These are phyloP conservation scores for Cyberlindnera mississippiensis DNA, from an alignment of 805 yeast genomes.

Conservation along the genomic window DNA sequence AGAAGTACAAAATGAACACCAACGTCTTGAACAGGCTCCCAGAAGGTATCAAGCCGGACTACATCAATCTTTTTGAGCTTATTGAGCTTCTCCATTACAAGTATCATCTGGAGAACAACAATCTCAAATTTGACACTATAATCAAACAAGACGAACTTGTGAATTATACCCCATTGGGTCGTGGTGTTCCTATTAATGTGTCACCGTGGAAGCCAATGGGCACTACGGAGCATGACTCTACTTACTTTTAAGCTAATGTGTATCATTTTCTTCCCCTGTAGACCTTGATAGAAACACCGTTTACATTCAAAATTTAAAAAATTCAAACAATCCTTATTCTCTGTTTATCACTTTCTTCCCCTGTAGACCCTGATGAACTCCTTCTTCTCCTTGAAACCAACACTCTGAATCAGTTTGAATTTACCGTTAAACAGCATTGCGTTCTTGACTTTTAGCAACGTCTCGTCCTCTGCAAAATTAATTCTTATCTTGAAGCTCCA, in stretches of 20 bases:
- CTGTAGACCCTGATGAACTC: slow-evolving; percentile 38
- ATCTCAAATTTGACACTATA: slow-evolving; percentile 23
- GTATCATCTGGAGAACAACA: slow-evolving; percentile 39
- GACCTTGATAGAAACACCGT: too few species aligned
- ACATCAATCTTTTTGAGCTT: slow-evolving; percentile 38
- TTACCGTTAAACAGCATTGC: slow-evolving; percentile 43
- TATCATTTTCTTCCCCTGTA: too few species aligned
- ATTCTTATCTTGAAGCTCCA: slow-evolving; percentile 27
- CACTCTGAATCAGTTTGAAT: slow-evolving; percentile 40
- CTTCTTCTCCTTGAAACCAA: slow-evolving; percentile 40
- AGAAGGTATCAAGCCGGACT: slow-evolving; percentile 29
- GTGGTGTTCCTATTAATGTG: slow-evolving; percentile 21
- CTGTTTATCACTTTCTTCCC: slow-evolving; percentile 13
- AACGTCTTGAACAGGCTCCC: slow-evolving; percentile 8
- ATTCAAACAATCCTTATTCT: too few species aligned
- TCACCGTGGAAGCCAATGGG: slow-evolving; percentile 21
- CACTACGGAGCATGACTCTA: too few species aligned
- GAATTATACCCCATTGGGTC: slow-evolving; percentile 23
- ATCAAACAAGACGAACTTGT: slow-evolving; percentile 8
- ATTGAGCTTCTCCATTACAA: slow-evolving; percentile 37
- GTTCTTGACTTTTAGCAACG: slow-evolving; percentile 28
- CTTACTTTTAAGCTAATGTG: too few species aligned
- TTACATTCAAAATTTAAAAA: too few species aligned
- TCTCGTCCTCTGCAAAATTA: slow-evolving; percentile 19
- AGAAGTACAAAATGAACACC: slow-evolving; percentile 10